Evolutionary conservation across 2,329 filamentous ascomycete genomes (phyloP).

Genomic region (Teratosphaeria pseudoeucalypti): DNA sequence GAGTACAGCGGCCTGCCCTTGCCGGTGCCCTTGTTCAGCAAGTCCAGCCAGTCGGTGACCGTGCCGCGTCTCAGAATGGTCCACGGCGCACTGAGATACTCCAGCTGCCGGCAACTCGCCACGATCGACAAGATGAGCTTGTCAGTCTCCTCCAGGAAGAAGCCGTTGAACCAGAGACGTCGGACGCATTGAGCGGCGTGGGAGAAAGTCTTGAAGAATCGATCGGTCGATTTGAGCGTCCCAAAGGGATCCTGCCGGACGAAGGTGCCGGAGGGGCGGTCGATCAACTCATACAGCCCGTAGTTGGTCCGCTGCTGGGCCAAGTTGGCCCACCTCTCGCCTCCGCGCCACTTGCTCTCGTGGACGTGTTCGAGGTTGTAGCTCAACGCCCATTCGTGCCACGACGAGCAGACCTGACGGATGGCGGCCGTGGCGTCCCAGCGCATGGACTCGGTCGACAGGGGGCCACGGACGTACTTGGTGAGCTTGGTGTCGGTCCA

Average conservation of each 20-base stretch:
- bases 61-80: constrained; percentile 41
- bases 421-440: constrained; percentile 42
- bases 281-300: constrained; percentile 39
- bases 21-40: constrained; percentile 33
- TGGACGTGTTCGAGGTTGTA: constrained; percentile 43
- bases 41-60: constrained; percentile 37
- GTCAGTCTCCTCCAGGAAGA: constrained; percentile 42
- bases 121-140: constrained; percentile 39
- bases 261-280: constrained; percentile 34
- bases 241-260: constrained; percentile 45
- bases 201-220: constrained; percentile 36
- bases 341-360: constrained; percentile 43
- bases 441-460: constrained; percentile 40
- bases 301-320: constrained; percentile 32
- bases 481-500: constrained; percentile 34
- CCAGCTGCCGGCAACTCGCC: constrained; percentile 37
- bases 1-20: constrained; percentile 36
- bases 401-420: constrained; percentile 39
- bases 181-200: constrained; percentile 39
- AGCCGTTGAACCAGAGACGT: constrained; percentile 46
- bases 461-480: constrained; percentile 41
- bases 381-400: constrained; percentile 44
- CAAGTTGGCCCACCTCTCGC: constrained; percentile 42
- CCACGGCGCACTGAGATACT: constrained; percentile 43
- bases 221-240: constrained; percentile 38